Percentiles rank a stretch among this genome's conserved stretches.
Evolutionary conservation across 164 flowering plant genomes (phyloP).

Genomic region (Magnolia kwangsiensis): DNA sequence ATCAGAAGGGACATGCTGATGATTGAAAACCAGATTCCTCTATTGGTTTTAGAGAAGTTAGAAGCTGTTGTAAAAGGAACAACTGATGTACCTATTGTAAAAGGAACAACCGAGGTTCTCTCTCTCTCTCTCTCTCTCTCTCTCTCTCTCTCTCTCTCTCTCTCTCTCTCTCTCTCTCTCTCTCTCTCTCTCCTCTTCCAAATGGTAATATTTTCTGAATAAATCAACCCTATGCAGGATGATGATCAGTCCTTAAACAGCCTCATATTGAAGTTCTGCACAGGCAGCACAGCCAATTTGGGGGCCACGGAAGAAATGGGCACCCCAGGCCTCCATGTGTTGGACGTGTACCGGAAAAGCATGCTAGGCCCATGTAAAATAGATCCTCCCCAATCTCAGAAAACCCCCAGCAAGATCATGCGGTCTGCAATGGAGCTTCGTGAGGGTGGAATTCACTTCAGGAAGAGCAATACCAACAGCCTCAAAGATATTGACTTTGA

Average conservation of each 20-base stretch:
- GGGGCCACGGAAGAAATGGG: background rate
- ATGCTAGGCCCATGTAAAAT: background rate
- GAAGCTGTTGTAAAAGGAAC: background rate
- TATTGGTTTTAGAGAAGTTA: conserved; percentile 10
- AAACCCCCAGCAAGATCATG: background rate
- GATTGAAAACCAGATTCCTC: conserved; percentile 25
- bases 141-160: background rate
- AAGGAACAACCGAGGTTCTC: background rate
- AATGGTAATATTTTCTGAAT: background rate
- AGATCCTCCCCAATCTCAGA: background rate
- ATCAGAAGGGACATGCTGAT: conserved; percentile 21
- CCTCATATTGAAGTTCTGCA: conserved; percentile 11
- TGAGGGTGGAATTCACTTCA: background rate
- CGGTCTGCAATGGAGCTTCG: background rate
- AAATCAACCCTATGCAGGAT: background rate
- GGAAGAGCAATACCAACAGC: background rate
- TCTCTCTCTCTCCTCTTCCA: too few species aligned
- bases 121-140: background rate
- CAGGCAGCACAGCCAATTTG: background rate
- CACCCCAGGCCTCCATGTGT: background rate
- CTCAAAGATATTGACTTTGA: background rate
- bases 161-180: too few species aligned
- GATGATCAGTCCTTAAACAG: background rate
- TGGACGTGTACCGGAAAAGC: conserved; percentile 1
- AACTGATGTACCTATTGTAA: background rate